Conservation (phyloP, 495 filamentous ascomycete genomes). For the Immersiella caudata region DNA sequence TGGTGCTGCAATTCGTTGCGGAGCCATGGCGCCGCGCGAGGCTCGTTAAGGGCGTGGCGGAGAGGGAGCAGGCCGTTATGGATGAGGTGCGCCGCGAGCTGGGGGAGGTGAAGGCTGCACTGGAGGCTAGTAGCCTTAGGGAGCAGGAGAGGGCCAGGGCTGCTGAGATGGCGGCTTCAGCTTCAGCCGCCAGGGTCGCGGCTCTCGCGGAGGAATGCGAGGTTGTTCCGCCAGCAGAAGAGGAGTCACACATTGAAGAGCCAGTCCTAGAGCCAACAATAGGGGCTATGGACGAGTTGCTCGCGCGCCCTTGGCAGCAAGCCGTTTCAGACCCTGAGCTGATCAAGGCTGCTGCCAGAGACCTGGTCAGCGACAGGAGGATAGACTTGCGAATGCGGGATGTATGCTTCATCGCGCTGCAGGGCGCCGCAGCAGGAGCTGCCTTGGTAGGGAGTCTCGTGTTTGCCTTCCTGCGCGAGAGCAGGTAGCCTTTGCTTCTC, state of each 20-base stretch:
- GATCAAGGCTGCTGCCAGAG: slow-evolving; percentile 40
- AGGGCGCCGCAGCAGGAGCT: slow-evolving; percentile 74
- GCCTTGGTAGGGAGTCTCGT: slow-evolving; percentile 62
- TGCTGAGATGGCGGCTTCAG: slow-evolving; percentile 22
- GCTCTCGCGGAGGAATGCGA: slow-evolving; percentile 7
- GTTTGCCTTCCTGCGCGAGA: slow-evolving; percentile 56
- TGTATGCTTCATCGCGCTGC: slow-evolving; percentile 67
- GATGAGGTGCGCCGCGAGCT: slow-evolving; percentile 66
- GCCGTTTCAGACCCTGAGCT: slow-evolving; percentile 46
- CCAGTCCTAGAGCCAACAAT: background rate
- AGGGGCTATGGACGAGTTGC: background rate
- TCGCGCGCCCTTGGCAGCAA: slow-evolving; percentile 48
- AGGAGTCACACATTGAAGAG: background rate
- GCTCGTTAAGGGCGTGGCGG: slow-evolving; percentile 77
- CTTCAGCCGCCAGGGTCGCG: background rate
- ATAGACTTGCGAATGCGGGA: slow-evolving; percentile 73
- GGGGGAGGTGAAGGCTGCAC: slow-evolving; percentile 27
- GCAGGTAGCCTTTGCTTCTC: slow-evolving; percentile 14
- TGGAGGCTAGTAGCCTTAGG: slow-evolving; percentile 33
- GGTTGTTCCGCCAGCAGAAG: slow-evolving; percentile 8
- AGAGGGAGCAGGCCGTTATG: slow-evolving; percentile 61
- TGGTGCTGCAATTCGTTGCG: slow-evolving; percentile 87
- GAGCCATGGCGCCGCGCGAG: slow-evolving; percentile 88
- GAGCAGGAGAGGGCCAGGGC: background rate
- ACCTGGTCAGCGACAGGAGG: slow-evolving; percentile 71